These are phyloP conservation scores for Pugionium dolabratum DNA, from an alignment of 345 rosid genomes.

Conservation along the genomic window DNA sequence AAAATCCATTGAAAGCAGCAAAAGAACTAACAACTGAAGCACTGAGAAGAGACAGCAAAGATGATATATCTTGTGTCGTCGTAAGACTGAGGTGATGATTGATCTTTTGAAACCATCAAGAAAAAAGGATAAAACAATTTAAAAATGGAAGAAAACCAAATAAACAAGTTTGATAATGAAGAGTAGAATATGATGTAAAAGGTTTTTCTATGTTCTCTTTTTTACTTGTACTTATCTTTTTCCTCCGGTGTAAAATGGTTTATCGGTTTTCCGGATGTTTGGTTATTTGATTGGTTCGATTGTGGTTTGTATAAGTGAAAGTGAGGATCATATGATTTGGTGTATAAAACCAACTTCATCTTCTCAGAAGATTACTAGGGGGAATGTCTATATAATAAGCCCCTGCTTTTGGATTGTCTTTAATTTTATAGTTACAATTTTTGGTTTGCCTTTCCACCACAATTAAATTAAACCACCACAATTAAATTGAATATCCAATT, in stretches of 20 bases:
- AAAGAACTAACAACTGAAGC: conserved; percentile 70
- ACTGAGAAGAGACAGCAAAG: conserved; percentile 64
- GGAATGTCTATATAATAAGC: conserved; percentile 13
- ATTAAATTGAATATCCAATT: no score
- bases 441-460: no score
- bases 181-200: conserved; percentile 25
- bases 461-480: no score
- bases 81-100: conserved; percentile 59
- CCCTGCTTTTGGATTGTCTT: neutral
- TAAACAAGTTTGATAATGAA: conserved; percentile 27
- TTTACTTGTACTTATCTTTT: conserved; percentile 1
- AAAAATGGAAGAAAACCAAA: conserved; percentile 7
- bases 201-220: neutral
- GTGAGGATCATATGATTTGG: conserved; percentile 30
- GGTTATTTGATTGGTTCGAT: conserved; percentile 32
- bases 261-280: conserved; percentile 26
- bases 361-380: conserved; percentile 9
- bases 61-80: conserved; percentile 77
- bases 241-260: conserved; percentile 30
- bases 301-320: conserved; percentile 32
- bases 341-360: conserved; percentile 28
- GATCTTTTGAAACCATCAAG: conserved; percentile 7
- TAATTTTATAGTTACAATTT: no score
- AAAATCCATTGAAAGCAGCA: conserved; percentile 76
- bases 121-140: conserved; percentile 11